Evolutionary conservation across 75 land plant species (phyloP), one percentile per base, ranked within the genome.

Genomic region (Ceratopteris richardii): DNA sequence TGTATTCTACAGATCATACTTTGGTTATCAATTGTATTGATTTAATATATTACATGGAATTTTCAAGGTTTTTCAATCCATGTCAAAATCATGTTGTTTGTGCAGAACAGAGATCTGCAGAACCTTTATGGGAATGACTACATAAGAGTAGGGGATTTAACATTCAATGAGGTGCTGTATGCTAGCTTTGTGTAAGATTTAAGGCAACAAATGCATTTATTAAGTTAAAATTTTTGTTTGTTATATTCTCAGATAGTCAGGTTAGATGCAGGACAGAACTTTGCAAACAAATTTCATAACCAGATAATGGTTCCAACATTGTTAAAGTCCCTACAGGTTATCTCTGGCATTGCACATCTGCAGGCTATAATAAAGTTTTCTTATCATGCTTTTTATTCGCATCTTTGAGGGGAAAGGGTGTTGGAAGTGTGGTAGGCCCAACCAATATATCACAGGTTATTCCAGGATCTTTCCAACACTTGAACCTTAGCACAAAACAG

Each of bases 101-200:
- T 41, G 40, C 43, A 69, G 30, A 61, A 56, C 70, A 68, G 70
- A 56, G 70, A 68, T 53, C 40, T 68, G 70, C 70, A 61, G 70
- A 44, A 26, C 25, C 25, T 68, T 23, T 60, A 51, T 64, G 68
- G 58, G 23, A 57, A 29, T 24, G 10, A 23, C 18, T n/a, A 44
- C 20, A 27, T 58, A 31, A 69, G 23, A 27, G 73, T 71, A n/a
- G 69, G 73, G 16, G 62, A 71, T 51, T 47, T 64, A 30, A 56
- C 53, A 37, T 28, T 29, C n/a, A 36, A 40, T 28, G 51, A 66
- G 68, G 68, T 66, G 57, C 60, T 37, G 7, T 31, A 11, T 31
- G 10, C 5, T 39, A 14, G 13, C 19, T 16, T 21, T 5, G 3
- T 3, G 37, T 3, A 33, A 9, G 7, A 33, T 33, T 33, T 9